Percentiles rank a stretch among this genome's conserved stretches.
Evolutionary conservation across 1,139 yeast genomes (phyloP).

Genomic region (Yamadazyma sp.): DNA sequence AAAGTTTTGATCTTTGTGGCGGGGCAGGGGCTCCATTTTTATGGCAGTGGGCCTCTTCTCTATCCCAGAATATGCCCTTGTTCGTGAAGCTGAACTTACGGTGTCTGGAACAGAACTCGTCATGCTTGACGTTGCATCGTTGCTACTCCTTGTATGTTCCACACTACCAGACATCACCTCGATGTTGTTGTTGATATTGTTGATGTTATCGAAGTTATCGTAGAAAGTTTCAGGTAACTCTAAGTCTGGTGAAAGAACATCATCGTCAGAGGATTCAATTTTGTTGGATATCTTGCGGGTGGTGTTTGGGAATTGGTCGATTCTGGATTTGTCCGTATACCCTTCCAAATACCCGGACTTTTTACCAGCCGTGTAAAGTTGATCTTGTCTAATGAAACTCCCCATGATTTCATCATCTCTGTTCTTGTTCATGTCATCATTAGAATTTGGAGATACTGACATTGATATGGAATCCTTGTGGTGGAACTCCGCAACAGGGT

Average conservation of each 20-base stretch:
- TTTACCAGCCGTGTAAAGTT: background rate
- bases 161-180: background rate
- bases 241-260: conserved; percentile 8
- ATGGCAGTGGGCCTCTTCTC: background rate
- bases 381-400: conserved; percentile 1
- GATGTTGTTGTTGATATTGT: background rate
- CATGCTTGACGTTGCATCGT: background rate
- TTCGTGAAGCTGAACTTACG: background rate
- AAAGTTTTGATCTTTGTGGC: background rate
- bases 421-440: background rate
- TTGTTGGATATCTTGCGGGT: conserved; percentile 4
- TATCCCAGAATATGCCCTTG: background rate
- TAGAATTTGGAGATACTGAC: conserved; percentile 1
- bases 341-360: background rate
- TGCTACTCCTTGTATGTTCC: background rate
- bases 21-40: background rate
- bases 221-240: conserved; percentile 7
- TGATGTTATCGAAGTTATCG: conserved; percentile 3
- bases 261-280: conserved; percentile 12
- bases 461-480: background rate
- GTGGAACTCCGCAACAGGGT: too few species aligned
- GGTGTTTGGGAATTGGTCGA: background rate
- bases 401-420: conserved; percentile 1
- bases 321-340: background rate
- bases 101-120: background rate